Conservation (phyloP, 2,329 filamentous ascomycete species). For the Cytospora mali region DNA sequence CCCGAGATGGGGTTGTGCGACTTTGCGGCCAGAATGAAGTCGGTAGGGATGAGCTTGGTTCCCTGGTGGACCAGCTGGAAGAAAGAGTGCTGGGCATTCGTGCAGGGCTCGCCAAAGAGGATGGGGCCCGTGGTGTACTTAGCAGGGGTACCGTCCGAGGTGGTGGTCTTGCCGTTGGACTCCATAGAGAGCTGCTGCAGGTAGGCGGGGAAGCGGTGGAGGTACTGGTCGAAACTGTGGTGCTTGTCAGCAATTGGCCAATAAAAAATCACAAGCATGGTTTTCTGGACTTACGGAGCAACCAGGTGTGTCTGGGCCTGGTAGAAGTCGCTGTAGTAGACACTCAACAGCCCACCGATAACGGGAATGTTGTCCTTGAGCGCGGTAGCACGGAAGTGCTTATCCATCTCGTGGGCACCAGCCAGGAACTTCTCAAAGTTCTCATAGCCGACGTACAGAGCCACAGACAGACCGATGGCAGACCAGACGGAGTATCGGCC, state of each 20-base stretch:
- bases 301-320: slow-evolving; percentile 97
- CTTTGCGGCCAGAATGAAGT: slow-evolving; percentile 96
- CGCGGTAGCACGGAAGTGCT: slow-evolving; percentile 91
- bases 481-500: slow-evolving; percentile 99
- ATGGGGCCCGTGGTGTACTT: slow-evolving; percentile 97
- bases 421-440: slow-evolving; percentile 97
- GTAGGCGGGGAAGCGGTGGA: slow-evolving; percentile 98
- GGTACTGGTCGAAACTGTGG: slow-evolving; percentile 92
- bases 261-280: slow-evolving; percentile 10
- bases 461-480: slow-evolving; percentile 92
- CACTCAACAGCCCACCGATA: slow-evolving; percentile 87
- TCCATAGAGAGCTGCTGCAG: slow-evolving; percentile 99
- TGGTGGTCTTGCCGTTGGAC: slow-evolving; percentile 97
- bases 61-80: slow-evolving; percentile 99
- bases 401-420: slow-evolving; percentile 96
- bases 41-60: slow-evolving; percentile 96
- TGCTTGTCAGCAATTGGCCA: slow-evolving; percentile 18
- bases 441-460: slow-evolving; percentile 93
- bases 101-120: slow-evolving; percentile 96
- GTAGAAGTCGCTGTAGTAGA: slow-evolving; percentile 99
- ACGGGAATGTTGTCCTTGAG: slow-evolving; percentile 94
- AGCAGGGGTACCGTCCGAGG: slow-evolving; percentile 82
- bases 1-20: slow-evolving; percentile 93
- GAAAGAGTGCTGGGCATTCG: slow-evolving; percentile 99
- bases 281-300: slow-evolving; percentile 69